phyloP scores from a whole-genome alignment of 108 stramenopile genomes.

The Discostella stelligeroides region DNA sequence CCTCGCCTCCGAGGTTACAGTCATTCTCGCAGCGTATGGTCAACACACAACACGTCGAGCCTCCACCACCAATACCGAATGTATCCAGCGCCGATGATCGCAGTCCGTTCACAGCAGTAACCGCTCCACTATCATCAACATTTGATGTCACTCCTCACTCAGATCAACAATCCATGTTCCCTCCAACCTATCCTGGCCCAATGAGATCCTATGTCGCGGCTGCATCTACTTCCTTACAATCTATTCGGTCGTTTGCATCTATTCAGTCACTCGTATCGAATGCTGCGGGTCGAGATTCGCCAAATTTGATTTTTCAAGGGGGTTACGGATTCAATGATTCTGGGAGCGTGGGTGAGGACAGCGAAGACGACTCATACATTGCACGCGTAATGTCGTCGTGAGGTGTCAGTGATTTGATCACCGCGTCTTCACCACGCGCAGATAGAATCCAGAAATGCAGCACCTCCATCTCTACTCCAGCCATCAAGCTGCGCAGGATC shows the following conservation, averaged over 20 bases:
- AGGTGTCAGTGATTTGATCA: not conserved
- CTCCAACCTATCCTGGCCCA: conserved; percentile 12
- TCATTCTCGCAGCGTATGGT: not conserved
- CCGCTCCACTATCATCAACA: conserved; percentile 15
- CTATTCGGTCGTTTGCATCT: conserved; percentile 40
- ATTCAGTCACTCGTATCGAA: conserved; percentile 33
- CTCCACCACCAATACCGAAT: not conserved
- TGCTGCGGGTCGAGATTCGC: conserved; percentile 18
- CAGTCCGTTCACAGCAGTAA: conserved; percentile 5
- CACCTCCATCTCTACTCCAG: conserved; percentile 66
- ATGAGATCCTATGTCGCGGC: conserved; percentile 44
- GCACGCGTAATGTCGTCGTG: conserved; percentile 20
- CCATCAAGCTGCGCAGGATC: conserved; percentile 61
- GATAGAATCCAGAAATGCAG: conserved; percentile 48
- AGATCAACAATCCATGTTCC: conserved; percentile 9
- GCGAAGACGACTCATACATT: conserved; percentile 44
- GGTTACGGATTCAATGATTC: conserved; percentile 12
- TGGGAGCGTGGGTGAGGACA: conserved; percentile 16
- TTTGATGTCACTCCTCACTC: conserved; percentile 21
- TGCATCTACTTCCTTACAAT: conserved; percentile 41
- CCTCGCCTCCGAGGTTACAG: conserved; percentile 6
- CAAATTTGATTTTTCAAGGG: conserved; percentile 36
- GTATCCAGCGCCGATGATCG: conserved; percentile 1
- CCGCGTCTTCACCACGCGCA: conserved; percentile 25
- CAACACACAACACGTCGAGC: not conserved